phyloP scores from a whole-genome alignment of 2,329 filamentous ascomycete species.

The Plenodomus biglobosus region DNA sequence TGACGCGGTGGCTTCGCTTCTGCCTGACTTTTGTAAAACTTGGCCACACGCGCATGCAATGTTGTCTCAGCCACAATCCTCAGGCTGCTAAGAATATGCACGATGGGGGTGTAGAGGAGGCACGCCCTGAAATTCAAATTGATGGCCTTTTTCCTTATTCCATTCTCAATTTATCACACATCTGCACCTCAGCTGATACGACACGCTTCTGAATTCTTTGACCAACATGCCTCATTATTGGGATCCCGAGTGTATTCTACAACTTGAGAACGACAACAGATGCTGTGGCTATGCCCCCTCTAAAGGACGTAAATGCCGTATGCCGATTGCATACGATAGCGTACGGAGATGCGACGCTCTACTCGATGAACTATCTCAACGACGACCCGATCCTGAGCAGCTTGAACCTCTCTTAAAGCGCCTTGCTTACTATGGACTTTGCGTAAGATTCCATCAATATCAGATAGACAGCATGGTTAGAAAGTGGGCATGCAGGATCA shows the following conservation, averaged over 20 bases:
- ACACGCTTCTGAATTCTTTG: neutral
- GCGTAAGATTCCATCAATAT: slow-evolving; percentile 1
- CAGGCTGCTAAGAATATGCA: neutral
- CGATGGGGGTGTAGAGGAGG: neutral
- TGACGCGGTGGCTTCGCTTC: neutral
- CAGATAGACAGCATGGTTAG: slow-evolving; percentile 4
- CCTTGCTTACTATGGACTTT: slow-evolving; percentile 14
- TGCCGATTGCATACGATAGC: slow-evolving; percentile 1
- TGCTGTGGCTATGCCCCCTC: slow-evolving; percentile 16
- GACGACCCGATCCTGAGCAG: slow-evolving; percentile 8
- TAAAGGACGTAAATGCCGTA: slow-evolving; percentile 11
- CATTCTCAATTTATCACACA: neutral
- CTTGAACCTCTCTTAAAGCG: slow-evolving; percentile 7
- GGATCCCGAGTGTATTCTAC: slow-evolving; percentile 10
- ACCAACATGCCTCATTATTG: slow-evolving; percentile 2
- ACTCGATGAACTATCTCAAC: slow-evolving; percentile 4
- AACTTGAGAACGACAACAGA: slow-evolving; percentile 6
- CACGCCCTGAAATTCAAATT: neutral
- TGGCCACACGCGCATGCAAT: neutral
- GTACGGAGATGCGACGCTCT: neutral
- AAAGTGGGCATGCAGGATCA: slow-evolving; percentile 3
- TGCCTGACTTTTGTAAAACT: neutral
- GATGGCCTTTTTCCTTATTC: neutral
- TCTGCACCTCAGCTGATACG: neutral
- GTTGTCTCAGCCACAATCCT: neutral